phyloP scores from a whole-genome alignment of 208 protist genomes.

The Novymonas esmeraldas region DNA sequence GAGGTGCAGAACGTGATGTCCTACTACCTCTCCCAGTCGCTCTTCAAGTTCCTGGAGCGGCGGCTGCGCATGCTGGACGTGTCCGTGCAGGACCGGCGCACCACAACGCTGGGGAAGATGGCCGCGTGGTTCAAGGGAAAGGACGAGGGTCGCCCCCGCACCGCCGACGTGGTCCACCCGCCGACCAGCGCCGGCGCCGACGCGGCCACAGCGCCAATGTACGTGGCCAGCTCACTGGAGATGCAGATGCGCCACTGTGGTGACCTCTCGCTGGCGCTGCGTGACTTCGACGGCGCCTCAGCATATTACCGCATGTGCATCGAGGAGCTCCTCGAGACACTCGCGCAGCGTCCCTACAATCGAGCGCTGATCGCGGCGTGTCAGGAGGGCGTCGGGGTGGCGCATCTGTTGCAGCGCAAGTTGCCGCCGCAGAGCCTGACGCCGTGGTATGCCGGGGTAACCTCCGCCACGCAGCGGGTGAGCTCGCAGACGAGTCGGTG shows the following conservation, averaged over 20 bases:
- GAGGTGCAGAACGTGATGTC: constrained; percentile 68
- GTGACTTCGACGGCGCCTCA: constrained; percentile 64
- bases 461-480: constrained; percentile 38
- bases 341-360: constrained; percentile 69
- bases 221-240: constrained; percentile 68
- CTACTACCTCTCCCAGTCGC: constrained; percentile 71
- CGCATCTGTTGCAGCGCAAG: constrained; percentile 50
- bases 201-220: constrained; percentile 29
- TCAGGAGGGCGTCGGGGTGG: constrained; percentile 78
- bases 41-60: constrained; percentile 76
- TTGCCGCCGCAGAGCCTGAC: constrained; percentile 50
- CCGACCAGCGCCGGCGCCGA: constrained; percentile 15
- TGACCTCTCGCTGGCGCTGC: constrained; percentile 66
- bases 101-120: constrained; percentile 81
- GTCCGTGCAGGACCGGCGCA: constrained; percentile 72
- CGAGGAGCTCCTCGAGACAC: constrained; percentile 68
- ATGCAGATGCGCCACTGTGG: constrained; percentile 86
- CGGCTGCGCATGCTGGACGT: constrained; percentile 61
- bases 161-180: constrained; percentile 19
- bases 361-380: constrained; percentile 65
- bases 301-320: constrained; percentile 77
- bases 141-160: constrained; percentile 60
- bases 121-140: constrained; percentile 83
- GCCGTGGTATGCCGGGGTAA: constrained; percentile 55
- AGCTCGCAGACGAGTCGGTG: constrained; percentile 57